phyloP scores from a whole-genome alignment of 2,329 filamentous ascomycete species.

The Pseudogymnoascus sp. region DNA sequence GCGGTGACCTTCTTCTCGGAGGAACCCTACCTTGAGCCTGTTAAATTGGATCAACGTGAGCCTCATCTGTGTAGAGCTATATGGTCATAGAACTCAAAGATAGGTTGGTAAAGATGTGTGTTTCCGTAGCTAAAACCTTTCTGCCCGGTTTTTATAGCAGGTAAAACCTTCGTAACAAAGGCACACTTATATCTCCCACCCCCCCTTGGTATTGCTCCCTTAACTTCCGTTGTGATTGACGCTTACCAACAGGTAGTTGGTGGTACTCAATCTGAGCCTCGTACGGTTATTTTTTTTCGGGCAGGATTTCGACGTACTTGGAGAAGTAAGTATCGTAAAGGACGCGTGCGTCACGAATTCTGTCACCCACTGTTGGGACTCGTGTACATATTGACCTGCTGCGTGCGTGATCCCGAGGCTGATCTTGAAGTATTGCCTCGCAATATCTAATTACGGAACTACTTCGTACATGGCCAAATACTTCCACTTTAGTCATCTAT shows the following conservation, averaged over 20 bases:
- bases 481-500: neutral
- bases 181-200: slow-evolving; percentile 12
- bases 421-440: neutral
- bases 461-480: neutral
- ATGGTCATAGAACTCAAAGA: slow-evolving; percentile 15
- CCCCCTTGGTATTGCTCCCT: slow-evolving; percentile 13
- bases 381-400: neutral
- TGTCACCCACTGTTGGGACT: neutral
- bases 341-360: neutral
- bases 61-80: slow-evolving; percentile 18
- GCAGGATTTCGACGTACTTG: slow-evolving; percentile 11
- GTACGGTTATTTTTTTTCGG: slow-evolving; percentile 9
- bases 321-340: neutral
- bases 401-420: neutral
- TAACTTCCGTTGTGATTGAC: slow-evolving; percentile 12
- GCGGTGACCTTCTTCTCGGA: slow-evolving; percentile 14
- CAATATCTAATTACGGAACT: neutral
- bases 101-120: neutral
- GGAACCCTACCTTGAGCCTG: slow-evolving; percentile 3
- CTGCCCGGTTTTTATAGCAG: neutral
- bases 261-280: slow-evolving; percentile 16
- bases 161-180: slow-evolving; percentile 17
- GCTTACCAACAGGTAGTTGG: slow-evolving; percentile 10
- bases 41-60: slow-evolving; percentile 17
- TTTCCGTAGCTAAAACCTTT: slow-evolving; percentile 4